A percentile compares a stretch with the other conserved stretches of the same genome.
phyloP scores from a whole-genome alignment of 495 filamentous ascomycete species.

The Trypethelium eluteriae region DNA sequence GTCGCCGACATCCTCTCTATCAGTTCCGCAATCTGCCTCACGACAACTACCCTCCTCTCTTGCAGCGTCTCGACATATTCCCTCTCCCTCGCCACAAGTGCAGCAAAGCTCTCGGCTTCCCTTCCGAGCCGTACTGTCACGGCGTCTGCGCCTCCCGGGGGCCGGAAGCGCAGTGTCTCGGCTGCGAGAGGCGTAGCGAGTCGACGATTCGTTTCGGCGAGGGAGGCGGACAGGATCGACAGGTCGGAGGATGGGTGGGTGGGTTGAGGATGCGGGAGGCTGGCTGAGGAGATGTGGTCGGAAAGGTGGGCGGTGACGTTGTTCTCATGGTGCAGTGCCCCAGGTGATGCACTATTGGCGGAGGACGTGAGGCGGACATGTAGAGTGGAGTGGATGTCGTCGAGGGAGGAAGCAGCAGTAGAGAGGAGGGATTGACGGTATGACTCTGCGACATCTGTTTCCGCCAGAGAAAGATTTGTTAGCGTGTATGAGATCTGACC shows the following conservation, averaged over 20 bases:
- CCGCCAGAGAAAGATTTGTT: neutral
- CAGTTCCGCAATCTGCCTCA: neutral
- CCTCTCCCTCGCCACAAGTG: slow-evolving; percentile 23
- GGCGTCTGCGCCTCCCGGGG: neutral
- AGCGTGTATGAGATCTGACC: neutral
- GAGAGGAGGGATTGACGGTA: slow-evolving; percentile 1
- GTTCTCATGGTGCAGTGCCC: neutral
- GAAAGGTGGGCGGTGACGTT: neutral
- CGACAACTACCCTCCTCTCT: neutral
- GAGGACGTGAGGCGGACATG: neutral
- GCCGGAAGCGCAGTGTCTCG: neutral
- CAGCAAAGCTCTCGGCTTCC: neutral
- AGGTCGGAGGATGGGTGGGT: neutral
- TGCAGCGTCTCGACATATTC: slow-evolving; percentile 17
- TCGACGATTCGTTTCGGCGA: neutral
- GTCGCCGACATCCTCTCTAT: neutral
- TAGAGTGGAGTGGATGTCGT: neutral
- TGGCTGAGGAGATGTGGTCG: neutral
- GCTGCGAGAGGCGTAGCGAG: neutral
- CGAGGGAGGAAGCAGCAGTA: neutral
- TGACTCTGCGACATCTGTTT: neutral
- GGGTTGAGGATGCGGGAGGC: neutral
- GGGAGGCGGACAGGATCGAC: neutral
- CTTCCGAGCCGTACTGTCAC: neutral
- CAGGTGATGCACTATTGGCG: neutral